Evolutionary conservation across 345 rosid species (phyloP).

Genomic region (Gynandropsis gynandra): DNA sequence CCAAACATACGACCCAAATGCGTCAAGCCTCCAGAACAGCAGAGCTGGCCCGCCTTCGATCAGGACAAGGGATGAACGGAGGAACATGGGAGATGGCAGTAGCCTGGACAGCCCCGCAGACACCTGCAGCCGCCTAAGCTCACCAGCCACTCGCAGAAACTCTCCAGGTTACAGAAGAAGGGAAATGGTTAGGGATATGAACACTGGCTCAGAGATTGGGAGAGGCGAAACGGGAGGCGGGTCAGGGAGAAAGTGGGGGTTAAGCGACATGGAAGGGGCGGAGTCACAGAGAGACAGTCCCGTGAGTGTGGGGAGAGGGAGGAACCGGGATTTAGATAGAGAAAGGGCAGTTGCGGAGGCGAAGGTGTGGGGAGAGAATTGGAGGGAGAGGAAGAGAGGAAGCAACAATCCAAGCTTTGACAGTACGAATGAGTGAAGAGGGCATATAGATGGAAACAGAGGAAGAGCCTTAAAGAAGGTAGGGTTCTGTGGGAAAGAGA

Average conservation of each 20-base stretch:
- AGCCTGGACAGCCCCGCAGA: conserved; percentile 61
- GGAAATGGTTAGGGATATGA: conserved; percentile 48
- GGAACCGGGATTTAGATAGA: conserved; percentile 81
- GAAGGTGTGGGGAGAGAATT: conserved; percentile 97
- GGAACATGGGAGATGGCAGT: conserved; percentile 53
- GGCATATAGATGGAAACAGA: conserved; percentile 26
- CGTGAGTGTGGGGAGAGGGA: conserved; percentile 43
- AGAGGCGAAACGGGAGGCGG: conserved; percentile 61
- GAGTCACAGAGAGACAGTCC: conserved; percentile 79
- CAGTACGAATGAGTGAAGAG: conserved; percentile 55
- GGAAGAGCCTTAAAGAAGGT: conserved; percentile 11
- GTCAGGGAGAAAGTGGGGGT: conserved; percentile 77
- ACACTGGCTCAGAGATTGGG: conserved; percentile 44
- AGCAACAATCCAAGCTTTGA: conserved; percentile 53
- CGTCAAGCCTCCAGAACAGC: conserved; percentile 48
- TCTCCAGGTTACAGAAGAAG: conserved; percentile 85
- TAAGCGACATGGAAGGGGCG: conserved; percentile 48
- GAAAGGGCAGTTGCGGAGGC: conserved; percentile 97
- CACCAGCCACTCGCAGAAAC: conserved; percentile 67
- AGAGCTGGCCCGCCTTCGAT: conserved; percentile 47
- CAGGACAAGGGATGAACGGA: conserved; percentile 56
- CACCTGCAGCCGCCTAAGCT: conserved; percentile 46
- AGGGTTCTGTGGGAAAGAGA: conserved; percentile 15
- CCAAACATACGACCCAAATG: conserved; percentile 73
- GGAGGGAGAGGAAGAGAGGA: conserved; percentile 82